phyloP scores from a whole-genome alignment of 176 grass and related monocot species.

The Phoenix dactylifera region DNA sequence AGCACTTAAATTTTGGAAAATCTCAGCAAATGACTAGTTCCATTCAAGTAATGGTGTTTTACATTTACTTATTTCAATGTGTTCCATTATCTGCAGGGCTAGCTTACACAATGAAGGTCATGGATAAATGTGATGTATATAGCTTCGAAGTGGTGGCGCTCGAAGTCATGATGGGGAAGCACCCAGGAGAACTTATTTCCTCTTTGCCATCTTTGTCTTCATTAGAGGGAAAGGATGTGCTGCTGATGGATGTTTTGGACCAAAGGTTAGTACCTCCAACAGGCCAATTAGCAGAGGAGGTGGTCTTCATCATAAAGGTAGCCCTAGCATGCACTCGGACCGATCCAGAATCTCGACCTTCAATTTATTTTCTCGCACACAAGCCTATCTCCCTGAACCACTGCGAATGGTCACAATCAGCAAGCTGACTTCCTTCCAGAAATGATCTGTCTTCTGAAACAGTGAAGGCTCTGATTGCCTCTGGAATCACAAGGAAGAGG shows the following conservation, averaged over 20 bases:
- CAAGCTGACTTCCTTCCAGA: conserved; percentile 22
- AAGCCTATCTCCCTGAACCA: conserved; percentile 33
- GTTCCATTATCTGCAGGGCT: conserved; percentile 39
- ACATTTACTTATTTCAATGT: neutral
- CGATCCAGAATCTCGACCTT: conserved; percentile 42
- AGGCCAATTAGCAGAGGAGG: conserved; percentile 22
- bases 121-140: conserved; percentile 81
- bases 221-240: conserved; percentile 33
- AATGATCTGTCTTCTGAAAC: too few species aligned
- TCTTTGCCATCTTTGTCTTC: too few species aligned
- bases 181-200: too few species aligned
- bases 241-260: conserved; percentile 46
- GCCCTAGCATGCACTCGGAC: conserved; percentile 41
- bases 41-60: too few species aligned
- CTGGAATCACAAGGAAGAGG: too few species aligned
- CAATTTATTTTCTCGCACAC: conserved; percentile 45
- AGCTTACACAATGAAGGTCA: conserved; percentile 65
- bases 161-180: too few species aligned
- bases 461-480: too few species aligned
- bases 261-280: conserved; percentile 33
- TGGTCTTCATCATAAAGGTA: conserved; percentile 43
- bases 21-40: too few species aligned
- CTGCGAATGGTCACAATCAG: conserved; percentile 32
- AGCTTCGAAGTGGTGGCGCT: conserved; percentile 36
- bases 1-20: too few species aligned